These are phyloP conservation scores for Ustilago shanxiensis DNA, from an alignment of 1,284 basidiomycete genomes.

Conservation along the genomic window DNA sequence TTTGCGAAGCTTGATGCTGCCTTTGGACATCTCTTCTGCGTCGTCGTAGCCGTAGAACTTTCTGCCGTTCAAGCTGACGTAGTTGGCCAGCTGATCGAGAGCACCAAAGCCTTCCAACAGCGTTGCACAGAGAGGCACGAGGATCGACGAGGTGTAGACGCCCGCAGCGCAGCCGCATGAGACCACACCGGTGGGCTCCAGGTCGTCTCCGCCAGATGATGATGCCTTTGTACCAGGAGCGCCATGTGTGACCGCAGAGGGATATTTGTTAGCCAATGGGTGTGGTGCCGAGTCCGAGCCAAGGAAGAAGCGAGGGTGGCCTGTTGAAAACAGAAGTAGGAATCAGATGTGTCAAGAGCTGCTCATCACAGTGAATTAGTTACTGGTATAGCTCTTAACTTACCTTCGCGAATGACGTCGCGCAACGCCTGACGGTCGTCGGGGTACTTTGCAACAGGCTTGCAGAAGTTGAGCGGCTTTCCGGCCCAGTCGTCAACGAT, in stretches of 20 bases:
- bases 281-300: slow-evolving; percentile 98
- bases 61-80: slow-evolving; percentile 64
- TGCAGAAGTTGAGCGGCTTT: slow-evolving; percentile 96
- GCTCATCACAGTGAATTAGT: not conserved
- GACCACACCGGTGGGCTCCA: slow-evolving; percentile 49
- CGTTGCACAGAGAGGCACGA: slow-evolving; percentile 67
- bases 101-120: slow-evolving; percentile 68
- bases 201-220: slow-evolving; percentile 36
- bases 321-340: slow-evolving; percentile 71
- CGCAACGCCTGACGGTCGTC: slow-evolving; percentile 88
- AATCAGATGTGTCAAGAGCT: not conserved
- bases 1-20: slow-evolving; percentile 53
- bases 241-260: slow-evolving; percentile 67
- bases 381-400: not conserved
- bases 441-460: slow-evolving; percentile 96
- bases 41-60: slow-evolving; percentile 60
- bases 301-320: slow-evolving; percentile 95
- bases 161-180: slow-evolving; percentile 68
- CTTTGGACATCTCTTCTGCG: slow-evolving; percentile 22
- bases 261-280: slow-evolving; percentile 83
- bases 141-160: slow-evolving; percentile 67
- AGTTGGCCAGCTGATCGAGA: slow-evolving; percentile 62
- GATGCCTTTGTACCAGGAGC: slow-evolving; percentile 43
- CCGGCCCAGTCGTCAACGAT: slow-evolving; percentile 98
- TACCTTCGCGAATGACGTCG: slow-evolving; percentile 77